Percentiles rank a stretch among this genome's conserved stretches.
Evolutionary conservation across 1,139 yeast species (phyloP).

Genomic region (Magnusiomyces tetraspermus): DNA sequence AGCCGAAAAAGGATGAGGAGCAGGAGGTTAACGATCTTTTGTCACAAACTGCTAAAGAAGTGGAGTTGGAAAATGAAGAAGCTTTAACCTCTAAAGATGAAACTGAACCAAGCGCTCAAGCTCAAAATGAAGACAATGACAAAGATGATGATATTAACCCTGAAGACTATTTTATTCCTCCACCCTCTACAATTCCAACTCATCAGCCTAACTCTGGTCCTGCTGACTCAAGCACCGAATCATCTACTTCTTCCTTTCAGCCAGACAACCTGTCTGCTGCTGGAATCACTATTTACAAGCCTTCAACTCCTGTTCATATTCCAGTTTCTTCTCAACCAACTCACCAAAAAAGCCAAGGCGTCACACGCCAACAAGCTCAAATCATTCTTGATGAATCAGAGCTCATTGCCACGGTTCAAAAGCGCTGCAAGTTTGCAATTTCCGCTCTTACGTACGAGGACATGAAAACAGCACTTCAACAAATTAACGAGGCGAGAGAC

Average conservation of each 20-base stretch:
- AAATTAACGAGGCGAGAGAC: slow-evolving; percentile 54
- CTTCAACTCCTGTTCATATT: slow-evolving; percentile 10
- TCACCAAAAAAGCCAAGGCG: no score
- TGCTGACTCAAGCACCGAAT: background rate
- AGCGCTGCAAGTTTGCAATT: slow-evolving; percentile 81
- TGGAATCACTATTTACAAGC: slow-evolving; percentile 13
- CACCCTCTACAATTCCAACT: slow-evolving; percentile 4
- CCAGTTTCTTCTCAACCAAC: no score
- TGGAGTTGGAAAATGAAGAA: background rate
- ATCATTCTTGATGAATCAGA: slow-evolving; percentile 51
- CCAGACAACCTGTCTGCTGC: slow-evolving; percentile 13
- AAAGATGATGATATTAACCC: background rate
- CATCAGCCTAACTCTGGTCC: background rate
- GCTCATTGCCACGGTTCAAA: slow-evolving; percentile 60
- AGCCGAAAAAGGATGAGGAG: slow-evolving; percentile 8
- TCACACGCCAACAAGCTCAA: slow-evolving; percentile 39
- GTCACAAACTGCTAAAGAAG: slow-evolving; percentile 5
- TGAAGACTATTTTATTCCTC: slow-evolving; percentile 5
- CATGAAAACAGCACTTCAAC: slow-evolving; percentile 67
- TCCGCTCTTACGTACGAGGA: slow-evolving; percentile 94
- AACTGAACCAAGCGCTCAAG: slow-evolving; percentile 17
- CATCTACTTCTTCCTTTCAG: slow-evolving; percentile 9
- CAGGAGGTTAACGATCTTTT: slow-evolving; percentile 10
- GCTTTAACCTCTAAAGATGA: no score
- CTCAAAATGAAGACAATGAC: slow-evolving; percentile 5